Percentiles rank a stretch among this genome's conserved stretches.
Evolutionary conservation across 1,284 basidiomycete species (phyloP).

Genomic region (Coniophora puteana): DNA sequence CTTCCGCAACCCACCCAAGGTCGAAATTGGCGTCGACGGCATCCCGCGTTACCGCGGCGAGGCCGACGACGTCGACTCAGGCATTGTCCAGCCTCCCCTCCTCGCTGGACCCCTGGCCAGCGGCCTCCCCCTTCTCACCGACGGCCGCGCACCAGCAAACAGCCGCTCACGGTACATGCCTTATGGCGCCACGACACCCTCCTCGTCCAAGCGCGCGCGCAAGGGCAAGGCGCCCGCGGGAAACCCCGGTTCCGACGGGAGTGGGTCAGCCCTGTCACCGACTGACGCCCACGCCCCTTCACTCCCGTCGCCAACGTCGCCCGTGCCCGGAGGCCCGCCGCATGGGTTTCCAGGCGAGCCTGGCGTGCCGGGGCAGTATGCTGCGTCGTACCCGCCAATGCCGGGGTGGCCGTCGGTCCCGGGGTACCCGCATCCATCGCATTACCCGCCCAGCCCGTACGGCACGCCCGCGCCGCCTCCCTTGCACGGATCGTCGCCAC

Average conservation of each 20-base stretch:
- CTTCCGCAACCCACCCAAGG: conserved; percentile 87
- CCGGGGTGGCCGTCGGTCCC: conserved; percentile 22
- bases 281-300: conserved; percentile 22
- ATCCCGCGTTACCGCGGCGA: conserved; percentile 78
- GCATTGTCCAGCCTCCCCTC: conserved; percentile 43
- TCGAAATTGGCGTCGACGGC: conserved; percentile 82
- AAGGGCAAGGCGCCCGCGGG: conserved; percentile 28
- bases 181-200: conserved; percentile 26
- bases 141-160: conserved; percentile 33
- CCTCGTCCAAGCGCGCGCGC: conserved; percentile 30
- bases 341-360: conserved; percentile 22
- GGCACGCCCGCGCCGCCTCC: conserved; percentile 19
- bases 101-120: conserved; percentile 47
- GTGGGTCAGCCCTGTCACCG: conserved; percentile 25
- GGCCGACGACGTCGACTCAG: conserved; percentile 64
- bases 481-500: conserved; percentile 17
- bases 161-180: conserved; percentile 55
- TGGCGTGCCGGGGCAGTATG: conserved; percentile 22
- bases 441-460: conserved; percentile 10
- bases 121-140: conserved; percentile 50
- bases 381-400: conserved; percentile 21
- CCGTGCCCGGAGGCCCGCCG: conserved; percentile 18
- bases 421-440: conserved; percentile 12
- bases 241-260: too few relatives aligned
- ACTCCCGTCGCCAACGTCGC: conserved; percentile 27